Evolutionary conservation across 2,329 filamentous ascomycete genomes (phyloP).

Genomic region (Madurella mycetomatis): DNA sequence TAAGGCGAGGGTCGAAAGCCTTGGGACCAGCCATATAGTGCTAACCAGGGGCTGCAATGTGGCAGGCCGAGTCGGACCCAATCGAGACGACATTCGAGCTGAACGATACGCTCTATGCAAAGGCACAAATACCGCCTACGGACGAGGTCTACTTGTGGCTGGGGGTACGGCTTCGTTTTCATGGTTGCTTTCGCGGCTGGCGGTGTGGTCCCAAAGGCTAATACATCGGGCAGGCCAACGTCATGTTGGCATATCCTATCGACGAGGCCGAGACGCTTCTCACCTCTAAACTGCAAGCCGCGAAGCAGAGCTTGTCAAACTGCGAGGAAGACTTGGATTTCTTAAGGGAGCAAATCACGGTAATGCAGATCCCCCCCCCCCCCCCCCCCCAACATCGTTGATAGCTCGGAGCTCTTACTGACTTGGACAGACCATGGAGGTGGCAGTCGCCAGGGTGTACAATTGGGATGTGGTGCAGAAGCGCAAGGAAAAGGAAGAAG

Average conservation of each 20-base stretch:
- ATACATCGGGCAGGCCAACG: constrained; percentile 64
- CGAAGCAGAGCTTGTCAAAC: constrained; percentile 74
- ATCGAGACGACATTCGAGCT: constrained; percentile 93
- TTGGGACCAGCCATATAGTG: not conserved
- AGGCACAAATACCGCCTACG: constrained; percentile 74
- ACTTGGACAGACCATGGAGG: constrained; percentile 76
- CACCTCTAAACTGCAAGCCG: constrained; percentile 69
- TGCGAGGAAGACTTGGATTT: constrained; percentile 97
- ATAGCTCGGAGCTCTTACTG: not conserved
- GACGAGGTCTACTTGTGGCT: constrained; percentile 97
- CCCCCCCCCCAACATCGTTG: not conserved
- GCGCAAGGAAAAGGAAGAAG: constrained; percentile 77
- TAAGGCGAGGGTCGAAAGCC: constrained; percentile 30
- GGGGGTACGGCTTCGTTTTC: constrained; percentile 55
- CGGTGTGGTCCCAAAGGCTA: constrained; percentile 18
- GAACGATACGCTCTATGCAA: constrained; percentile 92
- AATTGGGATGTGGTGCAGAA: constrained; percentile 98
- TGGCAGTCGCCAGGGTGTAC: constrained; percentile 94
- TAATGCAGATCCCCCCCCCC: constrained; percentile 33
- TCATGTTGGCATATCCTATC: constrained; percentile 94
- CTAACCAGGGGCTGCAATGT: not conserved
- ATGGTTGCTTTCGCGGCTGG: not conserved
- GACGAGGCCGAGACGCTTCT: constrained; percentile 79
- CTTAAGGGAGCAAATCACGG: constrained; percentile 91
- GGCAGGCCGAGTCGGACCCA: constrained; percentile 53